Percentiles rank a stretch among this genome's conserved stretches.
Evolutionary conservation across 2,329 filamentous ascomycete genomes (phyloP).

Genomic region (Seiridium unicorne): DNA sequence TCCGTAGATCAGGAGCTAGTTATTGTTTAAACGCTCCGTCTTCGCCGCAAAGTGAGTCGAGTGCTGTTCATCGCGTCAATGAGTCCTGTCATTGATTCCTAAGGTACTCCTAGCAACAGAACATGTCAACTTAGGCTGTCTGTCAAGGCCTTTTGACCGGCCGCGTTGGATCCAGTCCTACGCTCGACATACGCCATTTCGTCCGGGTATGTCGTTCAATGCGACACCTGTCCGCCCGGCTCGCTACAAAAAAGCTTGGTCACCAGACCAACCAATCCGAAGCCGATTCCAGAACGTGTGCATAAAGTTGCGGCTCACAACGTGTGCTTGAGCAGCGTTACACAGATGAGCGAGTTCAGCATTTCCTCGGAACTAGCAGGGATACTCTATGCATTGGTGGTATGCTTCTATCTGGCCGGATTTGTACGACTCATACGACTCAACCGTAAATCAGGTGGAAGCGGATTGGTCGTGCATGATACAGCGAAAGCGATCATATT

Average conservation of each 20-base stretch:
- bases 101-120: not conserved
- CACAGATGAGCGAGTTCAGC: not conserved
- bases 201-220: not conserved
- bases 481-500: too few relatives aligned
- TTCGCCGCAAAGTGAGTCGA: too few relatives aligned
- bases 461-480: not conserved
- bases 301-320: slow-evolving; percentile 5
- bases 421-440: too few relatives aligned
- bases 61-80: not conserved
- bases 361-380: slow-evolving; percentile 5
- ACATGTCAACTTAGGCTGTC: not conserved
- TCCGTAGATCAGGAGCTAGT: not conserved
- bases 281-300: not conserved
- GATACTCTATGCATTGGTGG: not conserved
- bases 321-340: not conserved
- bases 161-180: not conserved
- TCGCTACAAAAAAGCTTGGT: not conserved
- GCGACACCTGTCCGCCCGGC: not conserved
- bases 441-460: not conserved
- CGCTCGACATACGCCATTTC: slow-evolving; percentile 6
- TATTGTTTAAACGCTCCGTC: too few relatives aligned
- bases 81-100: not conserved
- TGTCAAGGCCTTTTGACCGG: not conserved
- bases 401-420: not conserved
- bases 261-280: not conserved